These are phyloP conservation scores for Wickerhamiella bombiphila DNA, from an alignment of 805 yeast species.

Conservation along the genomic window DNA sequence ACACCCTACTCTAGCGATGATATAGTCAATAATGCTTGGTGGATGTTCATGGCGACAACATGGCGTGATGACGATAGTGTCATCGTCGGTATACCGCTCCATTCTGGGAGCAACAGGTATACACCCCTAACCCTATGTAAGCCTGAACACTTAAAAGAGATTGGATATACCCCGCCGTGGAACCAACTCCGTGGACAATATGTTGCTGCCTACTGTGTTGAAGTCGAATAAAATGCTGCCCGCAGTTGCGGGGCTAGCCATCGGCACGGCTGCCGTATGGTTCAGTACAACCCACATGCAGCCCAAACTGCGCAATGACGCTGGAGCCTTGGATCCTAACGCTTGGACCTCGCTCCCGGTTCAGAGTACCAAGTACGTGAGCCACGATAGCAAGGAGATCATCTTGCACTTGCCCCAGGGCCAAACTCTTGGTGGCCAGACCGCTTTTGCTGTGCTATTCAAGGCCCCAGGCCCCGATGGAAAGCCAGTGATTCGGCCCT, in stretches of 20 bases:
- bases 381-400: constrained; percentile 40
- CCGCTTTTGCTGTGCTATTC: constrained; percentile 69
- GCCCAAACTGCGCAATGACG: constrained; percentile 16
- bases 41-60: too few species aligned
- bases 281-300: constrained; percentile 24
- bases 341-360: constrained; percentile 25
- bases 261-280: constrained; percentile 33
- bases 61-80: too few species aligned
- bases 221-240: constrained; percentile 1
- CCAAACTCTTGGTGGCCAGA: constrained; percentile 56
- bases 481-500: constrained; percentile 63
- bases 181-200: too few species aligned
- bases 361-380: constrained; percentile 13
- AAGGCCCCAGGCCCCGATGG: constrained; percentile 77
- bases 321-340: constrained; percentile 17
- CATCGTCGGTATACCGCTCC: too few species aligned
- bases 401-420: constrained; percentile 59
- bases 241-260: constrained; percentile 26
- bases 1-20: too few species aligned
- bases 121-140: too few species aligned
- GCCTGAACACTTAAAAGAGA: too few species aligned
- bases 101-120: too few species aligned
- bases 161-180: too few species aligned
- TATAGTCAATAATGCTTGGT: too few species aligned
- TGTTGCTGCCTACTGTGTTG: background rate